phyloP scores from a whole-genome alignment of 148 eudicot genomes.

The Suaeda aralocaspica region DNA sequence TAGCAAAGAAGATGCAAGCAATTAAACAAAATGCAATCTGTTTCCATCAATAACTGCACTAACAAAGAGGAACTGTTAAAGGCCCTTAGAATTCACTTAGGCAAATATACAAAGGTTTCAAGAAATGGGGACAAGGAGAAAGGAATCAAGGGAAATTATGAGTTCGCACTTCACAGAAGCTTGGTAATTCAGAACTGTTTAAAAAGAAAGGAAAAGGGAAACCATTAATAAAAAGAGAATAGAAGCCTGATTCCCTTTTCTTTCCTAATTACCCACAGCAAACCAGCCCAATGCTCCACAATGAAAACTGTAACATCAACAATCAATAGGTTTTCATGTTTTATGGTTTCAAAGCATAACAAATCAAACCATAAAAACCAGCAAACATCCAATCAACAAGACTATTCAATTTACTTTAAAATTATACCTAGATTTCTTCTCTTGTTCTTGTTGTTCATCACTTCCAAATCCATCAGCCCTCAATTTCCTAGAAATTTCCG shows the following conservation, averaged over 20 bases:
- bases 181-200: too few relatives aligned
- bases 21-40: not conserved
- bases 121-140: too few relatives aligned
- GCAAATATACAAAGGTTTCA: too few relatives aligned
- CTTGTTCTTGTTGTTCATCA: conserved; percentile 50
- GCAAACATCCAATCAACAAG: not conserved
- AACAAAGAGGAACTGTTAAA: too few relatives aligned
- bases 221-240: not conserved
- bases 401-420: not conserved
- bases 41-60: not conserved
- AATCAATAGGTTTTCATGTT: not conserved
- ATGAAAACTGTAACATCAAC: not conserved
- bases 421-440: conserved; percentile 64
- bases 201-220: too few relatives aligned
- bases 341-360: not conserved
- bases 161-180: too few relatives aligned
- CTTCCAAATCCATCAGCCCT: conserved; percentile 60
- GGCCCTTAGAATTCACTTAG: too few relatives aligned
- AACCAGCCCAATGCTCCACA: not conserved
- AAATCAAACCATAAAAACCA: not conserved
- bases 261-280: too few relatives aligned
- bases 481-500: conserved; percentile 84
- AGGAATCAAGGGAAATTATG: too few relatives aligned
- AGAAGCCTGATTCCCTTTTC: too few relatives aligned
- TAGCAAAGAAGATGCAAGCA: not conserved